These are phyloP conservation scores for Suillus alpinus DNA, from an alignment of 768 basidiomycete species.

Conservation along the genomic window DNA sequence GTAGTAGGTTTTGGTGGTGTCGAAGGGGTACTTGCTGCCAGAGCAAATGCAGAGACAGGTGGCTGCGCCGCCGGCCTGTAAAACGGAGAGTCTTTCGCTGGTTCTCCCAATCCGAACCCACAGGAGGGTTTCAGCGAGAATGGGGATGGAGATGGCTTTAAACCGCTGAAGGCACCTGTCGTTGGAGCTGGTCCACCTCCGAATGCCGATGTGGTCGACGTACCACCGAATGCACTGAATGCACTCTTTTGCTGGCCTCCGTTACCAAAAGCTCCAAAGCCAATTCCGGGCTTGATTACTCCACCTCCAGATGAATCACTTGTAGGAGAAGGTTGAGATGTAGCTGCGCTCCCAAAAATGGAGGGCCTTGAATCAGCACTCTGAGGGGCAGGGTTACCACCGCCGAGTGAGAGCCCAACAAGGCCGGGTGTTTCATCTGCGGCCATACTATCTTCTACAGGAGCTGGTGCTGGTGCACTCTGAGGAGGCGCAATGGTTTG, in stretches of 20 bases:
- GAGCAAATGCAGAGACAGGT: slow-evolving; percentile 38
- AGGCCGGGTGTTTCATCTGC: slow-evolving; percentile 30
- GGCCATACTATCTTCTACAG: slow-evolving; percentile 31
- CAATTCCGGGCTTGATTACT: slow-evolving; percentile 33
- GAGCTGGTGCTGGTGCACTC: slow-evolving; percentile 5
- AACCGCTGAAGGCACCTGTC: slow-evolving; percentile 39
- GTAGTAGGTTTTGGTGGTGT: slow-evolving; percentile 21
- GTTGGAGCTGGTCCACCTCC: slow-evolving; percentile 24
- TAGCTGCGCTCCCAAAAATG: slow-evolving; percentile 30
- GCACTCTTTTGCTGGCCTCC: slow-evolving; percentile 24
- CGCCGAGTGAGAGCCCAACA: slow-evolving; percentile 32
- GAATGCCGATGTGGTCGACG: not conserved
- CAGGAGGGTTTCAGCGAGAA: slow-evolving; percentile 36
- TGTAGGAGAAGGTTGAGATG: slow-evolving; percentile 1
- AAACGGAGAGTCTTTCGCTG: slow-evolving; percentile 51
- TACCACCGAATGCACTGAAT: slow-evolving; percentile 19
- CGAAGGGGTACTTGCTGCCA: slow-evolving; percentile 15
- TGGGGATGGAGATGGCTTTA: slow-evolving; percentile 30
- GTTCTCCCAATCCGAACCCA: slow-evolving; percentile 31
- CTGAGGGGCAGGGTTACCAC: slow-evolving; percentile 15
- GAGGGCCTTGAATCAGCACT: slow-evolving; percentile 25
- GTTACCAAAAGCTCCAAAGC: slow-evolving; percentile 30
- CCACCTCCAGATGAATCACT: slow-evolving; percentile 15
- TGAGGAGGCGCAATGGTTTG: slow-evolving; percentile 4
- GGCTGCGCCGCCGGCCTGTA: slow-evolving; percentile 39